These are phyloP conservation scores for Adansonia rubrostipa DNA, from an alignment of 441 rosid genomes.

Conservation along the genomic window DNA sequence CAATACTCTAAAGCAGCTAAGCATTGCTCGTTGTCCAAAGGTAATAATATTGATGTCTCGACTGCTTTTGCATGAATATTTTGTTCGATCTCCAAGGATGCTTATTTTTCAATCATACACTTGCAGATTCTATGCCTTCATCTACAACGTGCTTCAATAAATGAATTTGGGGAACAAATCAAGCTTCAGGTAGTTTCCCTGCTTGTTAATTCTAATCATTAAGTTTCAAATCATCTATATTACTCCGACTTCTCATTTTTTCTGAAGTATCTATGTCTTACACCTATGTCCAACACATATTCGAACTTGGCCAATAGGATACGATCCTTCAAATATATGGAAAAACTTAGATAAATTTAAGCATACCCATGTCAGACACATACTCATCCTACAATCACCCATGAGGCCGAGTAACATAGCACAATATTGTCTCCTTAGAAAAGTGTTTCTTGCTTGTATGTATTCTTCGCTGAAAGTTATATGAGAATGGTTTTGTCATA, in stretches of 20 bases:
- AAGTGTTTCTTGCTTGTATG: slow-evolving; percentile 14
- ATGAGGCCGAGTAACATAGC: no score
- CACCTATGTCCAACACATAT: no score
- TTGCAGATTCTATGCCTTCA: slow-evolving; percentile 89
- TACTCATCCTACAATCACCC: no score
- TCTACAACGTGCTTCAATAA: slow-evolving; percentile 68
- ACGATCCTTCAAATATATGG: no score
- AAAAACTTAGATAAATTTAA: no score
- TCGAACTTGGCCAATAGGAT: no score
- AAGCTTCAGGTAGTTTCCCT: slow-evolving; percentile 66
- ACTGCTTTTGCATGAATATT: slow-evolving; percentile 8
- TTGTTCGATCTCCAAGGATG: slow-evolving; percentile 5
- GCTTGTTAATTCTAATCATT: slow-evolving; percentile 6
- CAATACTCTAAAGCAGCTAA: slow-evolving; percentile 57
- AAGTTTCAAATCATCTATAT: no score
- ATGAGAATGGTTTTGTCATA: slow-evolving; percentile 18
- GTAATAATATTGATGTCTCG: slow-evolving; percentile 40
- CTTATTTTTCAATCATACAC: slow-evolving; percentile 26
- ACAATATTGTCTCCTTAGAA: background rate
- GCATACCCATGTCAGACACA: no score
- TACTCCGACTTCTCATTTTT: no score
- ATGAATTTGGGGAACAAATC: slow-evolving; percentile 62
- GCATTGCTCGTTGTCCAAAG: slow-evolving; percentile 75
- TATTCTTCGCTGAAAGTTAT: slow-evolving; percentile 10
- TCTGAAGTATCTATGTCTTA: no score